Evolutionary conservation across 163 green algal genomes (phyloP).

Genomic region (Trebouxia gelatinosa): DNA sequence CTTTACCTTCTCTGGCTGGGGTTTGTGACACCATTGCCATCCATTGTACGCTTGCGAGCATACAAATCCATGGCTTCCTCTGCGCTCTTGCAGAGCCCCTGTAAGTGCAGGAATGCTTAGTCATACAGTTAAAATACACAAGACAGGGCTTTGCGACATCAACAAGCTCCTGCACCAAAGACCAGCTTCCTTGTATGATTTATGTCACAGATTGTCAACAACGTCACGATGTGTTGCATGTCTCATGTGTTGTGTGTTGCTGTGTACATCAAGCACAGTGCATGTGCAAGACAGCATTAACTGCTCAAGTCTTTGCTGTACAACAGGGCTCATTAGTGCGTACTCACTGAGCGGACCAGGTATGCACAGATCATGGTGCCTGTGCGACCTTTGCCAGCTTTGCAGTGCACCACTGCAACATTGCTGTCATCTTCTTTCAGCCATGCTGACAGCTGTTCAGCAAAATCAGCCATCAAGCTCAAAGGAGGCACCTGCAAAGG

Average conservation of each 20-base stretch:
- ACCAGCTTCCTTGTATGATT: not conserved
- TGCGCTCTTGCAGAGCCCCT: constrained; percentile 29
- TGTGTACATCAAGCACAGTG: not conserved
- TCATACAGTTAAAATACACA: not conserved
- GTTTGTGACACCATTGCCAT: constrained; percentile 74
- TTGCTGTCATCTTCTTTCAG: constrained; percentile 51
- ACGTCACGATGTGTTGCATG: not conserved
- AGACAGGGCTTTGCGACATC: not conserved
- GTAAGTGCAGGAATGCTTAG: not conserved
- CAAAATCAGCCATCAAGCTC: constrained; percentile 42
- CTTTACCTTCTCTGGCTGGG: constrained; percentile 55
- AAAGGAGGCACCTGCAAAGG: constrained; percentile 38
- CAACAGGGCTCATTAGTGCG: not conserved
- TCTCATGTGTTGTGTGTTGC: not conserved
- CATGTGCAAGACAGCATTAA: not conserved
- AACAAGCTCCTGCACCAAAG: not conserved
- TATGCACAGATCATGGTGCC: constrained; percentile 71
- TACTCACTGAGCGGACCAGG: constrained; percentile 61
- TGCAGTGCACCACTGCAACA: constrained; percentile 77
- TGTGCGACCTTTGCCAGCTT: constrained; percentile 79
- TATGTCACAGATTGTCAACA: not conserved
- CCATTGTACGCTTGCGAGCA: constrained; percentile 50
- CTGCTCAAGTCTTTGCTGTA: not conserved
- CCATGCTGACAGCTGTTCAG: constrained; percentile 56
- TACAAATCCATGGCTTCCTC: constrained; percentile 54